A percentile compares a stretch with the other conserved stretches of the same genome.
These are phyloP conservation scores for Pyricularia pennisetigena DNA, from an alignment of 2,329 filamentous ascomycete genomes.

Conservation along the genomic window DNA sequence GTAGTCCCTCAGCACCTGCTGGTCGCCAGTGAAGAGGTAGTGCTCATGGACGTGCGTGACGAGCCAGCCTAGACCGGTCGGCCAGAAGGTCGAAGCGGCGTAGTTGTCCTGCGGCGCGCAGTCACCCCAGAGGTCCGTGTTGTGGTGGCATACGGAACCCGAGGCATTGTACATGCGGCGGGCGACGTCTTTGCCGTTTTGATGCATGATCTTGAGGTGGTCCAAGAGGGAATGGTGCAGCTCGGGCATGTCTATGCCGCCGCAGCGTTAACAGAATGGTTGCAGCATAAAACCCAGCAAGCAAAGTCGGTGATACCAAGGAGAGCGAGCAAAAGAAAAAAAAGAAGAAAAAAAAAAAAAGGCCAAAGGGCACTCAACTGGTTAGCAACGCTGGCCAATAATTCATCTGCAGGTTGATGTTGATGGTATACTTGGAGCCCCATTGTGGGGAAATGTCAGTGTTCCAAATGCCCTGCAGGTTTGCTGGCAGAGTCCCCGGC, in stretches of 20 bases:
- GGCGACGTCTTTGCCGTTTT: slow-evolving; percentile 9
- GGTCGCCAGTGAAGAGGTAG: slow-evolving; percentile 23
- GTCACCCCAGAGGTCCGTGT: slow-evolving; percentile 14
- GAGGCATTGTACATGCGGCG: slow-evolving; percentile 11
- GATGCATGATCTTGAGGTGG: slow-evolving; percentile 21
- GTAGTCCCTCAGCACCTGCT: slow-evolving; percentile 15
- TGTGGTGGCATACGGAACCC: slow-evolving; percentile 12
- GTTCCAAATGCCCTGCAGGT: slow-evolving; percentile 35
- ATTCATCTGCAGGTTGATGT: slow-evolving; percentile 32
- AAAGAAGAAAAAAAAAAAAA: background rate
- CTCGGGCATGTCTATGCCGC: slow-evolving; percentile 15
- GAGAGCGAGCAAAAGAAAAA: background rate
- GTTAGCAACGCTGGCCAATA: slow-evolving; percentile 26
- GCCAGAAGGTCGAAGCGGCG: slow-evolving; percentile 23
- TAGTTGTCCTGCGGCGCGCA: slow-evolving; percentile 11
- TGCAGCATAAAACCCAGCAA: too few relatives aligned
- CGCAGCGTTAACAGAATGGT: too few relatives aligned
- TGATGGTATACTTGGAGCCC: slow-evolving; percentile 32
- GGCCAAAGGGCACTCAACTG: slow-evolving; percentile 1
- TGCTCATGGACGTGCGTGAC: slow-evolving; percentile 27
- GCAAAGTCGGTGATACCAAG: too few relatives aligned
- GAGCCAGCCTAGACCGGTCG: slow-evolving; percentile 29
- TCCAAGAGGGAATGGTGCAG: slow-evolving; percentile 25
- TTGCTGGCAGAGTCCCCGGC: slow-evolving; percentile 25
- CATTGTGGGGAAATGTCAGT: slow-evolving; percentile 26